A percentile compares a stretch with the other conserved stretches of the same genome.
Conservation (phyloP, 768 basidiomycete species). For the Mycena rosella region DNA sequence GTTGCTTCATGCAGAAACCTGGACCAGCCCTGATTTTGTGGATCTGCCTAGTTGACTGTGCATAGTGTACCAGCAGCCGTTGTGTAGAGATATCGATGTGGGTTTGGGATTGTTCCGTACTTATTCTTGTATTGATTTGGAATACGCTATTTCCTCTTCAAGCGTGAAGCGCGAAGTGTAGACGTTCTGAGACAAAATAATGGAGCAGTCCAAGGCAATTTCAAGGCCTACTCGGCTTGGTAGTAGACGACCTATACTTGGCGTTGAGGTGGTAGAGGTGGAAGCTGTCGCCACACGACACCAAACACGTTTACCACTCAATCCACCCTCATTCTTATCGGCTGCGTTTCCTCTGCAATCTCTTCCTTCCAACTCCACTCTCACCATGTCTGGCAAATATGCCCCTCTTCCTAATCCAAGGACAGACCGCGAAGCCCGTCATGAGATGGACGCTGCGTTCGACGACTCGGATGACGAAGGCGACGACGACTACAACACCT, state of each 20-base stretch:
- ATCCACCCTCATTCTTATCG: conserved; percentile 14
- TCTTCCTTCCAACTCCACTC: conserved; percentile 16
- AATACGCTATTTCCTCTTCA: no score
- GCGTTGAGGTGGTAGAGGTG: background rate
- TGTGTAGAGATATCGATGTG: background rate
- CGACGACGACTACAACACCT: conserved; percentile 61
- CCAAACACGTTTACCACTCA: background rate
- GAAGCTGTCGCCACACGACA: background rate
- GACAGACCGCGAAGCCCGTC: conserved; percentile 58
- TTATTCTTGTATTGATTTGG: no score
- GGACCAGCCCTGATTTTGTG: conserved; percentile 3
- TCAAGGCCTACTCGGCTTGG: no score
- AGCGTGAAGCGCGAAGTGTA: no score
- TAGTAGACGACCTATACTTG: no score
- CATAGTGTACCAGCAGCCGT: no score
- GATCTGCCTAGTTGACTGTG: no score
- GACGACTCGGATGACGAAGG: conserved; percentile 83
- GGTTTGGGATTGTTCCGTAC: background rate
- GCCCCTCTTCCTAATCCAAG: conserved; percentile 73
- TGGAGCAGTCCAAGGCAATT: no score
- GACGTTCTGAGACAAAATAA: no score
- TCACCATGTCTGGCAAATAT: conserved; percentile 69
- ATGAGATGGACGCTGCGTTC: conserved; percentile 91
- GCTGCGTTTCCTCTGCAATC: conserved; percentile 7
- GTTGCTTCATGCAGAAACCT: conserved; percentile 3